These are phyloP conservation scores for Parathielavia hyrcaniae DNA, from an alignment of 495 filamentous ascomycete genomes.

Conservation along the genomic window DNA sequence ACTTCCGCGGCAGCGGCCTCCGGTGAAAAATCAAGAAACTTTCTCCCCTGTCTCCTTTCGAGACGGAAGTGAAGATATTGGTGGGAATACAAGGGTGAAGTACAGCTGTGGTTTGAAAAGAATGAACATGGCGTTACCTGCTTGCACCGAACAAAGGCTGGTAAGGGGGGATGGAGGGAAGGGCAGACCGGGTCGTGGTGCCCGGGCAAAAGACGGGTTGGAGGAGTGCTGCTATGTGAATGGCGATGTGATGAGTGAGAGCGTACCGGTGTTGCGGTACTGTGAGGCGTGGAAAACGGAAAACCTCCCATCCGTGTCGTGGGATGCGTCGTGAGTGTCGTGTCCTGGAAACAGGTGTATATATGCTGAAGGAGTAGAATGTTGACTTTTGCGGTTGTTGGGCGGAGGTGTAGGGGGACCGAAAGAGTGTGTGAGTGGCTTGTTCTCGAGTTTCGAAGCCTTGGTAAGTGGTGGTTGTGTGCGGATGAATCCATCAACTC, in stretches of 20 bases:
- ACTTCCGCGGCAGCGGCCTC: no score
- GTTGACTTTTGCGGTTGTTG: no score
- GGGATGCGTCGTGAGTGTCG: constrained; percentile 24
- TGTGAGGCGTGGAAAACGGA: constrained; percentile 14
- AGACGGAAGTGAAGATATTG: neutral
- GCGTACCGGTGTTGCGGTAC: constrained; percentile 6
- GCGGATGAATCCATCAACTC: neutral
- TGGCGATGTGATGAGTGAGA: neutral
- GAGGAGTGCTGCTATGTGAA: neutral
- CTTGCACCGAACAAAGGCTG: neutral
- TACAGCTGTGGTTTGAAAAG: no score
- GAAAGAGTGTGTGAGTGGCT: neutral
- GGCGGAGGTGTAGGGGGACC: neutral
- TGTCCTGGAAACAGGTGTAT: neutral
- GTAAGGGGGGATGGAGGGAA: neutral
- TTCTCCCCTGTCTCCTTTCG: neutral
- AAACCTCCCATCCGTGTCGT: constrained; percentile 11
- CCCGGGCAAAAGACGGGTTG: neutral
- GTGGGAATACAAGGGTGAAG: neutral
- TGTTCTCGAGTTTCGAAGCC: neutral
- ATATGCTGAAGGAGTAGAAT: neutral
- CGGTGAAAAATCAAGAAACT: neutral
- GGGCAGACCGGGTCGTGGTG: neutral
- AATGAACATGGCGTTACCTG: neutral
- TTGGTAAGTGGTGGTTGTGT: neutral